Percentiles rank a stretch among this genome's conserved stretches.
Conservation (phyloP, 306 rosid species). For the Cyamopsis tetragonoloba region DNA sequence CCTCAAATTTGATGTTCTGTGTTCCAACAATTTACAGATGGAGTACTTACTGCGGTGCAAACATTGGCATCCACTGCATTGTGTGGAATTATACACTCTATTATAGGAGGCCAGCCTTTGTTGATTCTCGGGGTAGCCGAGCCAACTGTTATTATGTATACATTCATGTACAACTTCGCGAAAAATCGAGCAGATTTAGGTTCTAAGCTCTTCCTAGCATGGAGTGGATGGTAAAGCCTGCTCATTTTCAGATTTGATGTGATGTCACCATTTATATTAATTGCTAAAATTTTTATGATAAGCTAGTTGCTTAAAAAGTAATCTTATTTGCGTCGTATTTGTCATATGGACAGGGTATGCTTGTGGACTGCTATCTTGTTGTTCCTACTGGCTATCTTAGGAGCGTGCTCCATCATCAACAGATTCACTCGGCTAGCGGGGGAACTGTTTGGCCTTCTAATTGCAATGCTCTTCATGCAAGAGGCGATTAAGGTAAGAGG, state of each 20-base stretch:
- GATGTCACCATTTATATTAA: background rate
- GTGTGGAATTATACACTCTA: conserved; percentile 80
- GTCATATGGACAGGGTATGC: conserved; percentile 57
- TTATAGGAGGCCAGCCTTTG: conserved; percentile 80
- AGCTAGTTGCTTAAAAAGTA: background rate
- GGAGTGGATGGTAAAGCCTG: conserved; percentile 70
- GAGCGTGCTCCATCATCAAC: conserved; percentile 79
- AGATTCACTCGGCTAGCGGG: conserved; percentile 81
- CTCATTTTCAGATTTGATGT: conserved; percentile 1
- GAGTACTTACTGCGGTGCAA: conserved; percentile 79
- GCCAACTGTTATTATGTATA: conserved; percentile 85
- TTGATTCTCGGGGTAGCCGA: conserved; percentile 85
- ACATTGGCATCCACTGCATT: conserved; percentile 76
- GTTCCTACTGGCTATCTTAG: conserved; percentile 68
- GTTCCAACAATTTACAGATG: conserved; percentile 45
- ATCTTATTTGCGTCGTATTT: conserved; percentile 5
- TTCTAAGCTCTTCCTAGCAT: conserved; percentile 70
- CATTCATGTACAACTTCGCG: conserved; percentile 76
- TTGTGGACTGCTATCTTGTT: conserved; percentile 69
- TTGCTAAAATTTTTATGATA: background rate
- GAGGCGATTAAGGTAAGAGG: conserved; percentile 66
- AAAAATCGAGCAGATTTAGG: conserved; percentile 73
- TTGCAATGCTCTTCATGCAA: conserved; percentile 84
- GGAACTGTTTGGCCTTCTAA: conserved; percentile 83
- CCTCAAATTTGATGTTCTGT: conserved; percentile 18